Base-by-base conservation (phyloP, 345 rosid species). In the Stellera chamaejasme region DNA sequence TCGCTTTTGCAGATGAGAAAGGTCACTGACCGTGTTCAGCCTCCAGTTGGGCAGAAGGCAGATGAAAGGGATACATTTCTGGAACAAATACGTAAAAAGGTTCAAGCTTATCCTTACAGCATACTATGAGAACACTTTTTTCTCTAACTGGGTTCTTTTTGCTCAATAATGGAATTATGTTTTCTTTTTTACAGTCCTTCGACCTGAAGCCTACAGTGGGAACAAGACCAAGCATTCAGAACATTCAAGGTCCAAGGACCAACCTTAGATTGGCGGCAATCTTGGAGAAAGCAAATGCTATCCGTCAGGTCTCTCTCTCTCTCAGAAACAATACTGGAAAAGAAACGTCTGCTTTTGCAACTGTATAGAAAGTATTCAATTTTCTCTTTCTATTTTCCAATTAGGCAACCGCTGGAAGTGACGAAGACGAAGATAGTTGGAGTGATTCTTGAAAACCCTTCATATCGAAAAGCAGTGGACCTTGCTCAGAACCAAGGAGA, bases 231-330 rank as follows among this genome's bases (percentile, higher is more conserved):
- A 76, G 82, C 75, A 69, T 85, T 51, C 39, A 32, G 9, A 32
- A 32, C 75, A 69, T 85, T 53, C 96, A 79, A 58, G 90, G 88
- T 68, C 96, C 99, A 51, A 85, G 75, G 72, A 94, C 99, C 53
- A 90, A 90, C 79, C 60, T 87, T 66, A 85, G 62, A 75, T 90
- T 94, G 73, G 92, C 96, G 62, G 99, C 97, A 66, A 94, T 94
- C 72, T 78, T 94, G 77, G 93, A 87, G 90, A 94, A 90, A 73
- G 99, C 99, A 71, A 94, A 79, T 73, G 86, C 97, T 45, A 94
- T 94, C 61, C 96, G 97, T 61, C 95, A 82, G 99, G 99, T 94
- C 64, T 39, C 63, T 65, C 45, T 52, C 39, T 63, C 68, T 52
- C 67, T 19, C 25, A 32, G 39, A 32, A 32, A 32, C 5, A 8